Evolutionary conservation across 2,329 filamentous ascomycete genomes (phyloP).

Genomic region (Aspergillus amoenus): DNA sequence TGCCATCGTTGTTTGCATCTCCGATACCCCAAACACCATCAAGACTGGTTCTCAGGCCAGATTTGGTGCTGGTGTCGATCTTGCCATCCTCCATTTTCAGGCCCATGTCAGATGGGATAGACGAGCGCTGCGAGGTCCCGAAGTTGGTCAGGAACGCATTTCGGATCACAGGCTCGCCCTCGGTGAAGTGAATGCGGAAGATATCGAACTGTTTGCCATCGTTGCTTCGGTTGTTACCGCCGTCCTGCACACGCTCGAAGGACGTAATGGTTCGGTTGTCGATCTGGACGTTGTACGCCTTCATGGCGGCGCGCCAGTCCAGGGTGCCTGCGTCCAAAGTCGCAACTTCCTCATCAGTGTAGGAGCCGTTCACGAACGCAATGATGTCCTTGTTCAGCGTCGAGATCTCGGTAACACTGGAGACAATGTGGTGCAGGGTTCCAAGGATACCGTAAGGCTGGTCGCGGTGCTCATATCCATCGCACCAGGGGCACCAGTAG

Average conservation of each 20-base stretch:
- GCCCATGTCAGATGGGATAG: slow-evolving; percentile 49
- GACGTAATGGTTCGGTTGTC: slow-evolving; percentile 56
- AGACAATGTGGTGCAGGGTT: slow-evolving; percentile 45
- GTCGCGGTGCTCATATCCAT: slow-evolving; percentile 62
- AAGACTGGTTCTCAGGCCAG: slow-evolving; percentile 52
- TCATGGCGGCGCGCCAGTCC: slow-evolving; percentile 44
- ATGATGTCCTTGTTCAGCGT: slow-evolving; percentile 58
- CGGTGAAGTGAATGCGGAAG: slow-evolving; percentile 55
- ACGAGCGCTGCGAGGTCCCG: slow-evolving; percentile 49
- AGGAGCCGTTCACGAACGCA: slow-evolving; percentile 60
- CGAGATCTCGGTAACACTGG: slow-evolving; percentile 51
- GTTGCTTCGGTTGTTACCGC: slow-evolving; percentile 27
- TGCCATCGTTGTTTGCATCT: slow-evolving; percentile 60
- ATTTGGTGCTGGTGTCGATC: slow-evolving; percentile 44
- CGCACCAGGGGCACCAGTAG: slow-evolving; percentile 66
- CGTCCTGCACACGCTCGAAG: slow-evolving; percentile 49
- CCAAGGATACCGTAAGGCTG: slow-evolving; percentile 57
- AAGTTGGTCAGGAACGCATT: slow-evolving; percentile 56
- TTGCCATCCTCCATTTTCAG: slow-evolving; percentile 47
- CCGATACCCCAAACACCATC: slow-evolving; percentile 59
- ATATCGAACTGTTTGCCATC: slow-evolving; percentile 49
- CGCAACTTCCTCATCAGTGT: slow-evolving; percentile 38
- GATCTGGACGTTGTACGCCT: slow-evolving; percentile 49
- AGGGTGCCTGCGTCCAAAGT: slow-evolving; percentile 43
- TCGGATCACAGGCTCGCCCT: slow-evolving; percentile 47